Base-by-base conservation (phyloP, 2,329 filamentous ascomycete genomes). In the Ceratocystis diversiconidia region DNA sequence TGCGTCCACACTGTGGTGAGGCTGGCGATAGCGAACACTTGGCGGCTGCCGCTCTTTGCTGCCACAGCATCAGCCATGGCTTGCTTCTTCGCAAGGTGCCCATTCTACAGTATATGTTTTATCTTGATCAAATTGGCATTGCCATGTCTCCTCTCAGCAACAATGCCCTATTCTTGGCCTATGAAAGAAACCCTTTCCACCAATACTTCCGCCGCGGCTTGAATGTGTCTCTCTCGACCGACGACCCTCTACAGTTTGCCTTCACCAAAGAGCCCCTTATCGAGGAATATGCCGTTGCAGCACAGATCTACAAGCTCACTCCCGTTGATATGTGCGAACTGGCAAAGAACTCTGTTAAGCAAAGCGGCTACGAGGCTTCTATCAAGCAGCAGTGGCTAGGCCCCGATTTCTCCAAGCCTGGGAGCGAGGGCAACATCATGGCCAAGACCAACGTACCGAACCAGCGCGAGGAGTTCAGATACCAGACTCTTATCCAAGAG, bases 101-200 rank as follows among this genome's bases (percentile, higher is more conserved):
- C 1, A 77, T 99, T 68, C 77, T 99, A 65, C 94, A 99, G 75
- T 99, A 99, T 75, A 85, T 97, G 62, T 99, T 96, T 77, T 99
- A 99, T 72, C 84, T 99, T 22, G 92, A 99, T 73, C 92, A 97
- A 73, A 96, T 99, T 69, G 94, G 94, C 66, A 94, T 99, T 69
- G 94, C 94, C 68, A 99, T 99, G 94, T 97, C 92, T n/a, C 94
- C 94, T 1, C 81, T 99, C 59, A 96, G 91, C 75, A 99, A 99
- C 78, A 99, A 99, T 71, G 94, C 94, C 0, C 78, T 99, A 41
- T 99, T 99, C 77, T 78, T 99, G 63, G 91, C 92, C 0, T 97
- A 99, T 72, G 94, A 99, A 75, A 86, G 95, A 67, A 99, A 99
- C 71, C 94, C 94, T 0, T 99, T 96, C 76, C 82, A 95, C 70